Conservation (phyloP, 2,329 filamentous ascomycete species). For the Calonectria pteridis region DNA sequence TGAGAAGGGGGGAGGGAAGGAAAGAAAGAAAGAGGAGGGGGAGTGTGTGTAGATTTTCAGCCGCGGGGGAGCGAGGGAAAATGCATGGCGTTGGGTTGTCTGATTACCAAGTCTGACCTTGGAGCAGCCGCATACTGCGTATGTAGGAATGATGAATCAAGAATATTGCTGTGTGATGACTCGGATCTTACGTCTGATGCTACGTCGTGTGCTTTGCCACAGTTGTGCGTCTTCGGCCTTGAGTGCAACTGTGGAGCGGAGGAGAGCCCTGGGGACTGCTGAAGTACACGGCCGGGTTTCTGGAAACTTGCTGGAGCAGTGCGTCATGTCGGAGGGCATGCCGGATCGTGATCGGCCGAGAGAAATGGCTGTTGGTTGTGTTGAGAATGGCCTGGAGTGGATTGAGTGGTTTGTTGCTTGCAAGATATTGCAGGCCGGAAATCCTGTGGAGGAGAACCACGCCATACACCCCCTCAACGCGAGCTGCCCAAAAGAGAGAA, state of each 20-base stretch:
- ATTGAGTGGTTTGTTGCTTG: constrained; percentile 2
- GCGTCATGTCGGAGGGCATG: neutral
- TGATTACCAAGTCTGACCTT: neutral
- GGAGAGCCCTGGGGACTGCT: neutral
- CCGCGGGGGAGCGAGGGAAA: neutral
- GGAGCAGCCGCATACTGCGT: neutral
- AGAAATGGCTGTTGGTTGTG: neutral
- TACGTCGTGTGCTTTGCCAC: constrained; percentile 1
- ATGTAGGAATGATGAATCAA: neutral
- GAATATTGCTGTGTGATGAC: neutral
- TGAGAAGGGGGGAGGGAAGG: neutral
- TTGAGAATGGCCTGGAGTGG: neutral
- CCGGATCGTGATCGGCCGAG: neutral
- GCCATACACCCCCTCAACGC: constrained; percentile 1
- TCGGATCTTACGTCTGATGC: neutral
- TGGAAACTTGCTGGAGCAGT: neutral
- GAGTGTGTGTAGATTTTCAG: neutral
- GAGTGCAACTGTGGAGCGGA: neutral
- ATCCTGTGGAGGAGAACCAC: neutral
- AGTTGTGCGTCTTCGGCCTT: neutral
- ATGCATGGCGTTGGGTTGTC: neutral
- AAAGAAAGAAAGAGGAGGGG: neutral
- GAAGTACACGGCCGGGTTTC: neutral
- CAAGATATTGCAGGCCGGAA: neutral
- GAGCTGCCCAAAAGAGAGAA: neutral